Conservation (phyloP, 2,329 filamentous ascomycete genomes). For the Colletotrichum sp. region DNA sequence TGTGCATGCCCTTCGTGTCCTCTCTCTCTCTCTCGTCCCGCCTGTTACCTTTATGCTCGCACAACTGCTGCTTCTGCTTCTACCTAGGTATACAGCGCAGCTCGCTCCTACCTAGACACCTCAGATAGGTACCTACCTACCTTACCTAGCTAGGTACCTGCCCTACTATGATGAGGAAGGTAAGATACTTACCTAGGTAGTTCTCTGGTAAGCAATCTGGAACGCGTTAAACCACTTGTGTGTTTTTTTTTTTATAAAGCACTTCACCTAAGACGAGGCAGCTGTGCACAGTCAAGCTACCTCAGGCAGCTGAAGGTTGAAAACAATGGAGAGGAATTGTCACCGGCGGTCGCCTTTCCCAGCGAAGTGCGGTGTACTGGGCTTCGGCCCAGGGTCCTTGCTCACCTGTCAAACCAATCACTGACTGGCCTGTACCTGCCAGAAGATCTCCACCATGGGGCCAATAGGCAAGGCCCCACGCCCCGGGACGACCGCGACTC, state of each 20-base stretch:
- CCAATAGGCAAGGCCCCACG: constrained; percentile 1
- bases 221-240: not conserved
- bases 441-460: not conserved
- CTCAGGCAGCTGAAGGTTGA: not conserved
- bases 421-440: constrained; percentile 7
- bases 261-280: not conserved
- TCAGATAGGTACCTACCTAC: not conserved
- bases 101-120: not conserved
- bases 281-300: not conserved
- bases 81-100: not conserved
- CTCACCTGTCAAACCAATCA: not conserved
- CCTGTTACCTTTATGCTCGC: not conserved
- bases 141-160: not conserved
- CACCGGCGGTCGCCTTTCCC: not conserved
- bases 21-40: not conserved
- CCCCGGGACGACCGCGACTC: not conserved
- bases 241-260: not conserved
- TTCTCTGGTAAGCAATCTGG: not conserved
- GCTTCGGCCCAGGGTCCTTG: not conserved
- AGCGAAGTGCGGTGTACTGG: constrained; percentile 16
- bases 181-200: not conserved
- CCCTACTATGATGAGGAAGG: not conserved
- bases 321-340: not conserved
- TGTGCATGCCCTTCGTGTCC: not conserved
- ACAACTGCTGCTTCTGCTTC: not conserved